Conservation (phyloP, 225 moss, liverwort and hornwort species). For the Bryum argenteum region DNA sequence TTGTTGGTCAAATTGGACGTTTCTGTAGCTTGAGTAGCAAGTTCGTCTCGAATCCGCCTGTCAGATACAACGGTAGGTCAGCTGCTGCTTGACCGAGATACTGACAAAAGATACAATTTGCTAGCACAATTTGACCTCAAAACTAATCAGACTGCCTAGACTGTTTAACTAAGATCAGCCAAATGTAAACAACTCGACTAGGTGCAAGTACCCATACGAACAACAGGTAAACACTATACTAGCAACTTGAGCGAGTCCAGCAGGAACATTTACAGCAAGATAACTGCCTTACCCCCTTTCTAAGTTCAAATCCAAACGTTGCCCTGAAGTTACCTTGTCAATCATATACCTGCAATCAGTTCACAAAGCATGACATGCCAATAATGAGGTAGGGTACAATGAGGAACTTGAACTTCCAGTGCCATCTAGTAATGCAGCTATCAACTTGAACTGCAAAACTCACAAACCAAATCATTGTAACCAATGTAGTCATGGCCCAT, state of each 20-base stretch:
- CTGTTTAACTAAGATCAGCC: background rate
- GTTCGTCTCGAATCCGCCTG: slow-evolving; percentile 96
- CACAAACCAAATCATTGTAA: slow-evolving; percentile 9
- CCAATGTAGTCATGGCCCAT: slow-evolving; percentile 9
- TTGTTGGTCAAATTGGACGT: slow-evolving; percentile 92
- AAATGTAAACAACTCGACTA: slow-evolving; percentile 14
- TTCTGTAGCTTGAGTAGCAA: slow-evolving; percentile 86
- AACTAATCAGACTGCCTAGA: background rate
- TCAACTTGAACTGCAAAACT: slow-evolving; percentile 2
- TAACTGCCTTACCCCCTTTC: slow-evolving; percentile 96
- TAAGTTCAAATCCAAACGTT: slow-evolving; percentile 89
- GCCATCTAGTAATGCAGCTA: slow-evolving; percentile 11
- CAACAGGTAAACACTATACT: slow-evolving; percentile 5
- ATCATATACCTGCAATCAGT: slow-evolving; percentile 78
- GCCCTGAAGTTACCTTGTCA: slow-evolving; percentile 96
- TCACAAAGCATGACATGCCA: slow-evolving; percentile 8
- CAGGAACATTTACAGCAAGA: slow-evolving; percentile 34
- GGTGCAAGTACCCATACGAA: slow-evolving; percentile 19
- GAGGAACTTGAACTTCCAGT: slow-evolving; percentile 10
- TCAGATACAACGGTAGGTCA: slow-evolving; percentile 25
- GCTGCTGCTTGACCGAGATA: slow-evolving; percentile 23
- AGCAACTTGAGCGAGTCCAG: slow-evolving; percentile 25
- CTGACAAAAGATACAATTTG: background rate
- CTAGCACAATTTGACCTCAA: slow-evolving; percentile 3
- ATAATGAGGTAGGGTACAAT: slow-evolving; percentile 21